phyloP scores from a whole-genome alignment of 1,139 yeast species.

The Protomyces macrosporus region DNA sequence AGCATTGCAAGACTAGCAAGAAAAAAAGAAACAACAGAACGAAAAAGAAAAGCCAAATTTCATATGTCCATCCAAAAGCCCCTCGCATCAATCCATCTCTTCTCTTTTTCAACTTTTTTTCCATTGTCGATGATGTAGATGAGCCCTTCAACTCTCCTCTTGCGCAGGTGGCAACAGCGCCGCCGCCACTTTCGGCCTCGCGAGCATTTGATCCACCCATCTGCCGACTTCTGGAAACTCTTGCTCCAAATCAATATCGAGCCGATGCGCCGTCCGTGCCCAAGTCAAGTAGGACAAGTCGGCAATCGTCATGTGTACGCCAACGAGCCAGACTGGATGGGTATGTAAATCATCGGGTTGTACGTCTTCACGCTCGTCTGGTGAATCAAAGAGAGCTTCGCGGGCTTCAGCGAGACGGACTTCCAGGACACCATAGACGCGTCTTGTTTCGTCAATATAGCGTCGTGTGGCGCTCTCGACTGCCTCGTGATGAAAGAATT shows the following conservation, averaged over 20 bases:
- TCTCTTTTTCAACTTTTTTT: too few species aligned
- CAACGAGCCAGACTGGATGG: slow-evolving; percentile 34
- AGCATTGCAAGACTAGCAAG: too few species aligned
- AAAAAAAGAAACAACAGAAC: too few species aligned
- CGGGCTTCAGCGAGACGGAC: slow-evolving; percentile 28
- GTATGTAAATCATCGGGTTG: slow-evolving; percentile 33
- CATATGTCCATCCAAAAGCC: too few species aligned
- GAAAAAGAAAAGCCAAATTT: too few species aligned
- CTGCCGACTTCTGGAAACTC: slow-evolving; percentile 46
- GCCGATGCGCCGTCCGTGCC: slow-evolving; percentile 31
- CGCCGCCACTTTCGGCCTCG: slow-evolving; percentile 42
- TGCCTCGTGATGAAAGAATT: slow-evolving; percentile 29
- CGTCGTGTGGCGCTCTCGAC: slow-evolving; percentile 29
- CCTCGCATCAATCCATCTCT: too few species aligned
- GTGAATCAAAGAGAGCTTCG: slow-evolving; percentile 7
- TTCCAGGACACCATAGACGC: slow-evolving; percentile 29
- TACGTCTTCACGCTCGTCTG: slow-evolving; percentile 5
- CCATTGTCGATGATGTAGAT: too few species aligned
- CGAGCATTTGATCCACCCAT: slow-evolving; percentile 46
- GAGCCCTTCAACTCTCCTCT: neutral
- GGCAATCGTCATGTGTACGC: slow-evolving; percentile 31
- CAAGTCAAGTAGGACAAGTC: slow-evolving; percentile 32
- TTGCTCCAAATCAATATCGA: slow-evolving; percentile 41
- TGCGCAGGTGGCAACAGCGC: neutral
- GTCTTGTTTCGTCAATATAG: slow-evolving; percentile 31